phyloP scores from a whole-genome alignment of 164 flowering plant genomes.

The Stephania cephalantha region DNA sequence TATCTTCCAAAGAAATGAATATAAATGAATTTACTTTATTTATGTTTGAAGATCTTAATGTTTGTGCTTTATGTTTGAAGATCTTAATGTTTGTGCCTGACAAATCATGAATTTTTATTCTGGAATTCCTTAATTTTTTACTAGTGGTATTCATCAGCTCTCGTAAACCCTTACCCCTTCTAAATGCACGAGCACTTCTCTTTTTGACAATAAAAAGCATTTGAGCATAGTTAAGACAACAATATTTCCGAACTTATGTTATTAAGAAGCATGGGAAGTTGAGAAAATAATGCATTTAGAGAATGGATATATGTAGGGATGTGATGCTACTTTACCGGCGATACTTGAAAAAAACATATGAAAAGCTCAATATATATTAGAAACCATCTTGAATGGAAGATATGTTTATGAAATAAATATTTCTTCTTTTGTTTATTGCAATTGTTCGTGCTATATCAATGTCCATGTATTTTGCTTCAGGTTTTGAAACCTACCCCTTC shows the following conservation, averaged over 20 bases:
- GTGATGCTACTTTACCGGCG: background rate
- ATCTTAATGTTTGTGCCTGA: background rate
- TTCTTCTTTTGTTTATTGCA: background rate
- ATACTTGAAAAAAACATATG: background rate
- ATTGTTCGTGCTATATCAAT: background rate
- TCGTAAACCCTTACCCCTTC: no score
- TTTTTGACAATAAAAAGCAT: background rate
- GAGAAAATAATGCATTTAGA: background rate
- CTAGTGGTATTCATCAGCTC: background rate
- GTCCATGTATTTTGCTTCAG: slow-evolving; percentile 17
- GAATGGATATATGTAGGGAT: background rate
- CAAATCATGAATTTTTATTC: background rate
- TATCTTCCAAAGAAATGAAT: no score
- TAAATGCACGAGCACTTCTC: background rate
- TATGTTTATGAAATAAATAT: background rate
- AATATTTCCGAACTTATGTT: background rate
- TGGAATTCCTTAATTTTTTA: background rate
- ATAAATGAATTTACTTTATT: no score
- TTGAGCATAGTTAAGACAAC: background rate
- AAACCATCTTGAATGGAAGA: background rate
- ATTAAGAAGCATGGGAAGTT: background rate
- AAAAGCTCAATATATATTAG: no score
- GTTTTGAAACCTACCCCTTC: slow-evolving; percentile 34
- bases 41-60: no score
- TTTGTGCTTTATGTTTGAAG: no score